These are phyloP conservation scores for Tetraselmis chui DNA, from an alignment of 139 green algal genomes.

Conservation along the genomic window DNA sequence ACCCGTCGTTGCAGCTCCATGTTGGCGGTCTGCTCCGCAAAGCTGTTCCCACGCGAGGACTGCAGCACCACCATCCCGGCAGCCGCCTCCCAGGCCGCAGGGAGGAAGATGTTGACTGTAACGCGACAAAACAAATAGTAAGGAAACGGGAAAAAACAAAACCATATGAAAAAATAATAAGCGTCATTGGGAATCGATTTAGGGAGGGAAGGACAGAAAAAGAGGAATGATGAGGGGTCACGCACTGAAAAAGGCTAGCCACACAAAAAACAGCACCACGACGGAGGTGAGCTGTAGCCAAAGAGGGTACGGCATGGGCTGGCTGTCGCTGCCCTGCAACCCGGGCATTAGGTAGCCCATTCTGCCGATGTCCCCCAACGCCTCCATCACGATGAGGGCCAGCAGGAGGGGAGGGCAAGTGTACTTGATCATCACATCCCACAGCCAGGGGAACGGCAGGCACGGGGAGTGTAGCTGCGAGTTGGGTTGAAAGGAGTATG, in stretches of 20 bases:
- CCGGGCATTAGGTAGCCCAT: not conserved
- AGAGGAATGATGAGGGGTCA: too few relatives aligned
- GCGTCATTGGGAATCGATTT: too few relatives aligned
- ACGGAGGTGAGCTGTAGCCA: not conserved
- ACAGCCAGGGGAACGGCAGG: not conserved
- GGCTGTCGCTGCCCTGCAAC: too few relatives aligned
- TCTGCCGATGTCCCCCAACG: not conserved
- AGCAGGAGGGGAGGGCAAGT: not conserved
- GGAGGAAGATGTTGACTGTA: not conserved
- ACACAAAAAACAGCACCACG: not conserved
- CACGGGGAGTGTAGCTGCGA: not conserved
- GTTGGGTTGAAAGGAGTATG: too few relatives aligned
- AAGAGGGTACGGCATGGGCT: not conserved
- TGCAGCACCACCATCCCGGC: not conserved
- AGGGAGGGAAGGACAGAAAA: too few relatives aligned
- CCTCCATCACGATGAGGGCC: not conserved
- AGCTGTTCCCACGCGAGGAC: not conserved
- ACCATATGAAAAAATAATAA: too few relatives aligned
- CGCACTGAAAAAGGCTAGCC: not conserved
- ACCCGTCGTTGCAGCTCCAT: too few relatives aligned
- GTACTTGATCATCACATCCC: not conserved
- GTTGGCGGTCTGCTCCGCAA: not conserved
- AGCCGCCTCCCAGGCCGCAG: not conserved
- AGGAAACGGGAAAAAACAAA: too few relatives aligned
- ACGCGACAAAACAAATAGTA: too few relatives aligned